A percentile compares a stretch with the other conserved stretches of the same genome.
phyloP scores from a whole-genome alignment of 1,139 yeast genomes.

The Debaryomyces robertsiae region DNA sequence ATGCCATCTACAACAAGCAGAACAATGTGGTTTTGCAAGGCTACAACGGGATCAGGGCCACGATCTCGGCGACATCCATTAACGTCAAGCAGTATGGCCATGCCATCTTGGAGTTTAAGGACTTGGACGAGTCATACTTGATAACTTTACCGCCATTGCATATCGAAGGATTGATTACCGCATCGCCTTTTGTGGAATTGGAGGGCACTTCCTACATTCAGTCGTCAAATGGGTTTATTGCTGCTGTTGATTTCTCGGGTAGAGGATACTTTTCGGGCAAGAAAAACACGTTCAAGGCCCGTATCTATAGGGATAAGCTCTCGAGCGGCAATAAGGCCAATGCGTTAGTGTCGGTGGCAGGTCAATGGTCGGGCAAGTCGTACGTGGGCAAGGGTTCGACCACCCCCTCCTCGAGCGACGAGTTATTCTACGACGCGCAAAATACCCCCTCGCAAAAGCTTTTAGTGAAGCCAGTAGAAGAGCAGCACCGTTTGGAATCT shows the following conservation, averaged over 20 bases:
- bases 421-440: constrained; percentile 71
- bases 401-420: constrained; percentile 41
- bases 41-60: constrained; percentile 84
- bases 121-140: constrained; percentile 67
- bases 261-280: constrained; percentile 97
- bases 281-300: constrained; percentile 87
- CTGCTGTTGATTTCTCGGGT: constrained; percentile 81
- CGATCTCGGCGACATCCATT: constrained; percentile 74
- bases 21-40: constrained; percentile 76
- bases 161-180: constrained; percentile 88
- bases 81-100: constrained; percentile 92
- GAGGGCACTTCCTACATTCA: constrained; percentile 86
- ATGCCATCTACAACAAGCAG: constrained; percentile 71
- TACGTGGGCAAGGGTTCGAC: constrained; percentile 46
- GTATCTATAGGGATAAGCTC: constrained; percentile 60
- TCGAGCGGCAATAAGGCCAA: constrained; percentile 56
- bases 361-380: constrained; percentile 91
- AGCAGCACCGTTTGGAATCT: constrained; percentile 75
- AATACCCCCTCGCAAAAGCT: constrained; percentile 54
- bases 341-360: constrained; percentile 75
- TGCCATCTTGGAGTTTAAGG: constrained; percentile 66
- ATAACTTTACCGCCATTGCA: constrained; percentile 95
- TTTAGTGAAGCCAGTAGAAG: constrained; percentile 73
- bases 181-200: constrained; percentile 86
- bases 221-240: constrained; percentile 73